Conservation (phyloP, 2,329 filamentous ascomycete genomes). For the Fusarium brevicatenulatum region DNA sequence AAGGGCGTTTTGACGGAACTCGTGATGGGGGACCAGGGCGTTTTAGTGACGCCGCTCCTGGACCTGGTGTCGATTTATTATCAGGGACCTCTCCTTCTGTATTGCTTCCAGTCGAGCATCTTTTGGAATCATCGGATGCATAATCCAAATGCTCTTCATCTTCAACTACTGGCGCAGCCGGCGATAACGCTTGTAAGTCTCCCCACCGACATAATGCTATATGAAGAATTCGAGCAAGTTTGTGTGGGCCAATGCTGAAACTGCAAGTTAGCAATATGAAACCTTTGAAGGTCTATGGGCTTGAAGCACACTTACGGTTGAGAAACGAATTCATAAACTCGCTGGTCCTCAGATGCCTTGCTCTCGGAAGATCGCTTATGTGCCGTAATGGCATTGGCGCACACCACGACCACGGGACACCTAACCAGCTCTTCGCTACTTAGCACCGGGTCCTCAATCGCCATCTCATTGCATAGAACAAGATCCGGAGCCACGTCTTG, state of each 20-base stretch:
- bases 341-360: constrained; percentile 22
- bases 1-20: background rate
- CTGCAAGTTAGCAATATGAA: background rate
- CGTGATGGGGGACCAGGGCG: constrained; percentile 1
- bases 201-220: constrained; percentile 45
- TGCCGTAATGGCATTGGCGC: constrained; percentile 47
- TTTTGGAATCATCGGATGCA: background rate
- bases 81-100: background rate
- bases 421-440: constrained; percentile 14
- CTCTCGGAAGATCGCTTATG: constrained; percentile 39
- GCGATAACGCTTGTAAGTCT: constrained; percentile 22
- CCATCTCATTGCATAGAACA: constrained; percentile 38
- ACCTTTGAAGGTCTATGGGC: background rate
- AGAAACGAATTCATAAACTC: constrained; percentile 52
- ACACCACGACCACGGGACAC: constrained; percentile 48
- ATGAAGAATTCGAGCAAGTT: constrained; percentile 49
- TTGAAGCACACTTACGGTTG: constrained; percentile 47
- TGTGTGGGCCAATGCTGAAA: constrained; percentile 50
- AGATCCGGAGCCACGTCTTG: constrained; percentile 41
- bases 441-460: constrained; percentile 5
- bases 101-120: background rate
- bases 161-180: background rate
- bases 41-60: background rate
- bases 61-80: background rate
- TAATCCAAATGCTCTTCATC: background rate